These are phyloP conservation scores for Alternaria longipes DNA, from an alignment of 2,329 filamentous ascomycete genomes.

Conservation along the genomic window DNA sequence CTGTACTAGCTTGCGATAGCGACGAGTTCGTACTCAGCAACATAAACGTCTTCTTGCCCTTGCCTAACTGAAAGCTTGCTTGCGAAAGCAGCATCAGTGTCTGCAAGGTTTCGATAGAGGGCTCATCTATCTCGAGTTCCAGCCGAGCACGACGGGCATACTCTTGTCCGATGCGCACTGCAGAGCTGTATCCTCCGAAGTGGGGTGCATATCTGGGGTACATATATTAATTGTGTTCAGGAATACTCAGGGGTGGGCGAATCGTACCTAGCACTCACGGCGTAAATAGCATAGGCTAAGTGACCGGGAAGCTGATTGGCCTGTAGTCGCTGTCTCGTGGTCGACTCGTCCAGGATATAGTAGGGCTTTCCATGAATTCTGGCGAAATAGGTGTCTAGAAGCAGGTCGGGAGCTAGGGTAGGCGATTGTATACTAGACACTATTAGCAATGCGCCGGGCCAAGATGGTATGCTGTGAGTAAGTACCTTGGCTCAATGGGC, in stretches of 20 bases:
- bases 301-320: constrained; percentile 68
- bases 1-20: constrained; percentile 1
- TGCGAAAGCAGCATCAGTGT: constrained; percentile 77
- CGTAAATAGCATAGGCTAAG: constrained; percentile 63
- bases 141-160: constrained; percentile 74
- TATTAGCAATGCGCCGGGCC: constrained; percentile 24
- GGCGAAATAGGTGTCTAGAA: constrained; percentile 81
- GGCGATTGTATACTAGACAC: constrained; percentile 51
- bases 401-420: constrained; percentile 65
- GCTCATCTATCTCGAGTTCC: constrained; percentile 81
- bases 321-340: constrained; percentile 75
- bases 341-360: constrained; percentile 80
- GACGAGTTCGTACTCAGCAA: constrained; percentile 69
- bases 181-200: constrained; percentile 71
- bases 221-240: constrained; percentile 58
- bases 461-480: constrained; percentile 16
- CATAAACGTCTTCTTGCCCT: constrained; percentile 89
- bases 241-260: constrained; percentile 47
- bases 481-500: constrained; percentile 50
- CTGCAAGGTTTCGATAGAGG: constrained; percentile 80
- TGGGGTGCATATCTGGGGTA: constrained; percentile 72
- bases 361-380: constrained; percentile 84
- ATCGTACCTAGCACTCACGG: constrained; percentile 56
- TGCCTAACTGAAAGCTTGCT: constrained; percentile 78
- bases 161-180: constrained; percentile 74